These are phyloP conservation scores for Elaphomyces granulatus DNA, from an alignment of 495 filamentous ascomycete species.

Conservation along the genomic window DNA sequence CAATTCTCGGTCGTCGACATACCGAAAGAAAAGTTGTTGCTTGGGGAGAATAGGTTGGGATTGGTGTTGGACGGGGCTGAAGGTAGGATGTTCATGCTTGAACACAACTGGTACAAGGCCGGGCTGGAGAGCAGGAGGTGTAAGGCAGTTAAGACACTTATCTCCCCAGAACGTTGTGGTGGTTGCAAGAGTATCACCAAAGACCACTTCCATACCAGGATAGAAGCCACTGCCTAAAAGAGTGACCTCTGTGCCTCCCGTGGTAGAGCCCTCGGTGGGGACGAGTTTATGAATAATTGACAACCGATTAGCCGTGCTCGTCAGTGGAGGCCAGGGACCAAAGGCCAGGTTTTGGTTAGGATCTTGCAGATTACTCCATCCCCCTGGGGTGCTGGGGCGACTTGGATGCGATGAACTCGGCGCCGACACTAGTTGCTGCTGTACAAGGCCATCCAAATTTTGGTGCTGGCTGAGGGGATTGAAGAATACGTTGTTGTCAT, in stretches of 20 bases:
- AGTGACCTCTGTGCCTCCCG: constrained; percentile 75
- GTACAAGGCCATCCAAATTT: constrained; percentile 42
- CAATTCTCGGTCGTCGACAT: constrained; percentile 64
- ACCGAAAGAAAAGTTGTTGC: constrained; percentile 53
- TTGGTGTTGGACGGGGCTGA: constrained; percentile 26
- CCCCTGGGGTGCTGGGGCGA: constrained; percentile 30
- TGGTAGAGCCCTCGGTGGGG: constrained; percentile 64
- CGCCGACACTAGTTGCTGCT: constrained; percentile 48
- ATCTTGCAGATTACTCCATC: constrained; percentile 32
- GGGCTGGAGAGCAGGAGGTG: constrained; percentile 56
- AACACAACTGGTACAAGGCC: constrained; percentile 65
- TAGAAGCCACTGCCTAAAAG: constrained; percentile 67
- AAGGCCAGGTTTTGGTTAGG: constrained; percentile 16
- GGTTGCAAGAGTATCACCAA: constrained; percentile 62
- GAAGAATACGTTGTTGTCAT: constrained; percentile 38
- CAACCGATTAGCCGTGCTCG: constrained; percentile 26
- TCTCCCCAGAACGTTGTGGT: constrained; percentile 75
- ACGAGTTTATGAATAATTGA: constrained; percentile 65
- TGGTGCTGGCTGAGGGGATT: constrained; percentile 32
- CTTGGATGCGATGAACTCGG: constrained; percentile 47
- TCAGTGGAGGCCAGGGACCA: constrained; percentile 29
- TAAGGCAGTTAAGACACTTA: constrained; percentile 65
- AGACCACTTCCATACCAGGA: constrained; percentile 70
- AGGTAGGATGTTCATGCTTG: constrained; percentile 43
- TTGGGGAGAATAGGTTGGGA: constrained; percentile 35